Base-by-base conservation (phyloP, 139 green algal species). In the Chlamydomonas incerta region DNA sequence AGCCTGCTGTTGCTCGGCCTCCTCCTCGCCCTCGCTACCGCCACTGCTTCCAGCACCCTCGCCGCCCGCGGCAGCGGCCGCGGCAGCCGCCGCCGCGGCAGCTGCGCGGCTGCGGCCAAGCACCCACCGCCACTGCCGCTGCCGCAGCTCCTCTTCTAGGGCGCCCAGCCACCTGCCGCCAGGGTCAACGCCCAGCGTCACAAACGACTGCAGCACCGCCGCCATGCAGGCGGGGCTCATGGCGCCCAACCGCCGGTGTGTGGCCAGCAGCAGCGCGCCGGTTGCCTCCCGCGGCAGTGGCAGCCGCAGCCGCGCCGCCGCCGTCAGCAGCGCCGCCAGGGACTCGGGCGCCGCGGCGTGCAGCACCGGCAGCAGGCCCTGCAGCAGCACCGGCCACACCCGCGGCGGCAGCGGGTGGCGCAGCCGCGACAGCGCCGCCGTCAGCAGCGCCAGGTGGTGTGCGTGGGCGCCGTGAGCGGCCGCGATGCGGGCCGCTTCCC, bases 231-330 rank as follows among this genome's bases (percentile, higher is more conserved):
- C 24, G 15, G 28, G 29, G 76, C 37, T 73, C 6, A 83, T 57
- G 35, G 37, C 24, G 6, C 37, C 26, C 76, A 83, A 31, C 14
- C 41, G 76, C 17, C 76, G 76, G 76, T 83, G 76, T 62, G 76
- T 65, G 21, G 76, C 76, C 62, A 83, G 76, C 62, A 83, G 76
- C 62, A 83, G 20, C 18, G 76, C 18, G 28, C 76, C 76, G 4
- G 60, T 37, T 46, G 72, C 60, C n/a, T 83, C 76, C 3, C 76
- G 76, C 29, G 60, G 62, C 76, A 83, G 62, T 41, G 60, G 76
- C 60, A 83, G 76, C 60, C 37, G 76, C 26, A 83, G 63, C 58
- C 23, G 5, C 63, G 76, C 76, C 18, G 76, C 76, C 41, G 76
- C 76, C 28, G 60, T 29, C 37, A 83, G 60, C 62, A 83, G 76